Evolutionary conservation across 352 stramenopile species (phyloP), one percentile per base, ranked within the genome.

Genomic region (Globisporangium lucens): DNA sequence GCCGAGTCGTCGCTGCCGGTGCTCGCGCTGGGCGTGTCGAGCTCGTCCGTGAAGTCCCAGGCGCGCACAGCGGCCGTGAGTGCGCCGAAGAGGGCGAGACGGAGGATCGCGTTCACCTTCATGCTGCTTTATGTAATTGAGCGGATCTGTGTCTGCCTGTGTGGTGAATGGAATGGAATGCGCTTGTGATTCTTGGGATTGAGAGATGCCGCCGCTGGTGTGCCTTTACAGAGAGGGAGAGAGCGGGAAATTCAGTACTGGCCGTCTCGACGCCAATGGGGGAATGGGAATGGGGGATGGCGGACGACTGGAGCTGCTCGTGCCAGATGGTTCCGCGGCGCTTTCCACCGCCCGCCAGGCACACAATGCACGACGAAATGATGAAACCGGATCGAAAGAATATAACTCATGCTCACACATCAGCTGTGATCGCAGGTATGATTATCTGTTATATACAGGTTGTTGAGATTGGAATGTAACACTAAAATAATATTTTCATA

Each of bases 1-100:
- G 36, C 58, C 12, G 75, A 72, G 17, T 64, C 72, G 51, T 63
- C 78, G 36, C 71, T 67, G 56, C 56, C 61, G 29, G 38, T 30
- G 29, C 63, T 72, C 12, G 58, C n/a, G 12, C 5, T 29, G 17
- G 43, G 43, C 15, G 43, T 22, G 53, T 70, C 35, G 70, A 68
- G 20, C 46, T 53, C 12, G 75, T 82, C 76, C 7, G 58, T 63
- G 35, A 84, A 80, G 46, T 65, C 51, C 56, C 47, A 65, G 17
- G 65, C 65, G 33, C 57, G 56, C 36, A 61, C 56, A 9, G 56
- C 41, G 27, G 65, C 35, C 4, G 56, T 30, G 56, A 70, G 56
- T 4, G 65, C 65, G 12, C 22, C 27, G 8, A 69, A 27, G 41
- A 69, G 43, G 33, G 27, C 41, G 46, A 65, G 20, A n/a, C 43